Evolutionary conservation across 176 grass and related monocot species (phyloP), one percentile per base, ranked within the genome.

Genomic region (Poa pratensis): DNA sequence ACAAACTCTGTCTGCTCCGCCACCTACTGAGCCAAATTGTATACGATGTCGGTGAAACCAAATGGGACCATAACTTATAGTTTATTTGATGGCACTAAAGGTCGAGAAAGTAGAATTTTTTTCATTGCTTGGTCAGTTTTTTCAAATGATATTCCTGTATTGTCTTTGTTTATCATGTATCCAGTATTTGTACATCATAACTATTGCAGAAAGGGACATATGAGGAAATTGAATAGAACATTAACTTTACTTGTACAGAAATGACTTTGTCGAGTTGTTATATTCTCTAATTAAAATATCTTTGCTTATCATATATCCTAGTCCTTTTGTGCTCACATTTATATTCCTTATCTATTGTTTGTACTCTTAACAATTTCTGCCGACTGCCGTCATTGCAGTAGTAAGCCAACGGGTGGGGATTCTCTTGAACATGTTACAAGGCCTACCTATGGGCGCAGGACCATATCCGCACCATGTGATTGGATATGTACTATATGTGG

Each of bases 401-500:
- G 97, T 91, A 99, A 94, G 84, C 91, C 94, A 90, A 90, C 97
- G 88, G 80, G 90, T 90, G 90, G 79, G 57, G 76, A 88, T 88
- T 83, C 78, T 86, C 37, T 76, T 75, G 93, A 99, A 77, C 86
- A 72, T 75, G 61, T 87, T 77, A 74, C 75, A 67, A 91, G 82
- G 82, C 78, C 87, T 74, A 66, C 75, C 4, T 89, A 91, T 92
- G 91, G 96, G 77, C 83, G 87, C 34, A 94, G 85, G 86, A 88
- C 48, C 78, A 52, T 80, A 80, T 84, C 86, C 59, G 73, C 90
- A 57, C 94, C 90, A 68, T 94, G 91, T 92, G 97, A 99, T 75
- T 99, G 97, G 97, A 92, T 96, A 76, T 99, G 97, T 85, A 87
- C 76, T 26, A 91, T 99, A 24, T 99, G 97, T 88, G 94, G 90